Evolutionary conservation across 345 rosid species (phyloP).

Genomic region (Toxicodendron radicans): DNA sequence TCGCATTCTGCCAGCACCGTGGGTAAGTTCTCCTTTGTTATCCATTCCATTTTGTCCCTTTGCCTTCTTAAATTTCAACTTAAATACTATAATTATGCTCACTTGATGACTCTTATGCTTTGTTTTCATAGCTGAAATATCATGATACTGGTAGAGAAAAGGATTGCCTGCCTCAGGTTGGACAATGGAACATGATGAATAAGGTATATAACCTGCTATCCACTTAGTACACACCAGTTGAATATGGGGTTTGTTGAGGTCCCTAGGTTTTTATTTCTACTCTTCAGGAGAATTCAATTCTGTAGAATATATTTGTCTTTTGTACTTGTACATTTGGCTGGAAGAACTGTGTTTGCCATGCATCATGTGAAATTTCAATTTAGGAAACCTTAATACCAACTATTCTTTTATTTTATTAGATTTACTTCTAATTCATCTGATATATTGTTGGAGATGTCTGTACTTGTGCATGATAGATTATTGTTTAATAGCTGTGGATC

Average conservation of each 20-base stretch:
- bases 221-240: not conserved
- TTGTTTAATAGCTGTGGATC: not conserved
- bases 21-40: conserved; percentile 45
- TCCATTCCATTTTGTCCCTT: not conserved
- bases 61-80: not conserved
- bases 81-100: not conserved
- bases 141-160: conserved; percentile 90
- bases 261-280: not conserved
- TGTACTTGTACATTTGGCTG: not conserved
- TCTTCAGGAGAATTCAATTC: not conserved
- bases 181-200: conserved; percentile 99
- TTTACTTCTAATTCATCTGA: too few species aligned
- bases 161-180: conserved; percentile 89
- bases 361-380: not conserved
- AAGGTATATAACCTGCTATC: conserved; percentile 49
- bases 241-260: not conserved
- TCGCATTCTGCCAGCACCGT: conserved; percentile 90
- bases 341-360: not conserved
- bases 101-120: conserved; percentile 6
- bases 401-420: too few species aligned
- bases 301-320: not conserved
- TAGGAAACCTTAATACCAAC: not conserved
- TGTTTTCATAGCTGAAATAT: conserved; percentile 76
- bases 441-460: not conserved
- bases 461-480: not conserved